Base-by-base conservation (phyloP, 352 stramenopile genomes). In the Pythium phragmitis region DNA sequence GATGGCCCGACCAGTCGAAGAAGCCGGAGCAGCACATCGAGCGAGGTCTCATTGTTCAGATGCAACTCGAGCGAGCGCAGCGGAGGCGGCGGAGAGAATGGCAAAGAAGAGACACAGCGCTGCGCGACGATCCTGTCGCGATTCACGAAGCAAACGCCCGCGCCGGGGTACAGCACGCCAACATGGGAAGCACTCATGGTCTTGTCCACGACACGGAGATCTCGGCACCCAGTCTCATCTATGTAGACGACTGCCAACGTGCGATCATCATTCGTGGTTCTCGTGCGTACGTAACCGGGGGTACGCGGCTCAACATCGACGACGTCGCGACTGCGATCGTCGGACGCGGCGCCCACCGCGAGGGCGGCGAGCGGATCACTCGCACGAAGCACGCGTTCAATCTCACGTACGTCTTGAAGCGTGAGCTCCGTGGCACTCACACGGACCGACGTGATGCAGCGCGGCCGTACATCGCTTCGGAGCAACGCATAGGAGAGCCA, bases 401-500 rank as follows among this genome's bases (percentile, higher is more conserved):
- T n/a, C 9, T 26, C 16, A 1, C 9, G 16, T 4, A 49, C 43
- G 43, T 49, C 43, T 26, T 8, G 17, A n/a, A 26, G n/a, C n/a
- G 43, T 49, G 17, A 49, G n/a, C 16, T 6, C 0, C 7, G 0
- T 12, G 43, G 33, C 43, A 8, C 6, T 5, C n/a, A 49, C 0
- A 17, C 9, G n/a, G n/a, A 49, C 43, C 16, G 16, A 16, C 5
- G n/a, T 17, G 43, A 28, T 28, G 7, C 2, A 4, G 16, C 3
- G 16, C 1, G 1, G 26, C 26, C 26, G 26, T 1, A 5, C 26
- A 9, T 49, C 43, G 0, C 17, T 8, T 2, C 43, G n/a, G n/a
- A 49, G 43, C 16, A 49, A 13, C 43, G 43, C 43, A 21, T 49
- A 49, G 43, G 43, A n/a, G n/a, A 49, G 2, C 43, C 43, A 49